phyloP scores from a whole-genome alignment of 2,329 filamentous ascomycete species.

The Pseudopithomyces chartarum region DNA sequence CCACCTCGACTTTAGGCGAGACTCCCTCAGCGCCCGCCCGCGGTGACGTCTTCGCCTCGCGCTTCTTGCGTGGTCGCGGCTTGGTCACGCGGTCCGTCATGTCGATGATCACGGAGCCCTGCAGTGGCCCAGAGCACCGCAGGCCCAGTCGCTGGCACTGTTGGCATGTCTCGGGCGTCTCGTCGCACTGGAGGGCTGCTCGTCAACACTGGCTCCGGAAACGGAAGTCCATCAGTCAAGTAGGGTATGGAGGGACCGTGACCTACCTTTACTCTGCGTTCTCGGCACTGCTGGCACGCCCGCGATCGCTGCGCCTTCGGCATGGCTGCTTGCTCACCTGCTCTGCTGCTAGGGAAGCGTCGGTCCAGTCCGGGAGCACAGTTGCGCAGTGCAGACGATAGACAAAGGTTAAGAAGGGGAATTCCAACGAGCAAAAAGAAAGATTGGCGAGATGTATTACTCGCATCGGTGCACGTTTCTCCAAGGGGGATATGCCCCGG shows the following conservation, averaged over 20 bases:
- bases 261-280: conserved; percentile 42
- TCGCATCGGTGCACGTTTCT: neutral
- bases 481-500: neutral
- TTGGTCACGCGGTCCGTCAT: conserved; percentile 39
- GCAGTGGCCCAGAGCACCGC: conserved; percentile 35
- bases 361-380: conserved; percentile 2
- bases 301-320: conserved; percentile 39
- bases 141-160: conserved; percentile 36
- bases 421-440: conserved; percentile 18
- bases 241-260: too few species aligned
- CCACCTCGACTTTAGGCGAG: conserved; percentile 1
- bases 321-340: conserved; percentile 1
- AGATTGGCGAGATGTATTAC: conserved; percentile 1
- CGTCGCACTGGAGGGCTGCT: conserved; percentile 33
- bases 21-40: conserved; percentile 12
- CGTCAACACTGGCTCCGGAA: neutral
- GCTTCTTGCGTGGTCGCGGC: conserved; percentile 31
- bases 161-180: conserved; percentile 34
- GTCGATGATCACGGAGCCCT: conserved; percentile 42
- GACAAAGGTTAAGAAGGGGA: conserved; percentile 16
- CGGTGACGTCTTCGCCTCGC: conserved; percentile 6
- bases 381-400: neutral
- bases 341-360: neutral
- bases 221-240: neutral
- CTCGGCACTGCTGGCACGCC: conserved; percentile 40